phyloP scores from a whole-genome alignment of 192 early-diverging fungal genomes.

The Coemansia sp. region DNA sequence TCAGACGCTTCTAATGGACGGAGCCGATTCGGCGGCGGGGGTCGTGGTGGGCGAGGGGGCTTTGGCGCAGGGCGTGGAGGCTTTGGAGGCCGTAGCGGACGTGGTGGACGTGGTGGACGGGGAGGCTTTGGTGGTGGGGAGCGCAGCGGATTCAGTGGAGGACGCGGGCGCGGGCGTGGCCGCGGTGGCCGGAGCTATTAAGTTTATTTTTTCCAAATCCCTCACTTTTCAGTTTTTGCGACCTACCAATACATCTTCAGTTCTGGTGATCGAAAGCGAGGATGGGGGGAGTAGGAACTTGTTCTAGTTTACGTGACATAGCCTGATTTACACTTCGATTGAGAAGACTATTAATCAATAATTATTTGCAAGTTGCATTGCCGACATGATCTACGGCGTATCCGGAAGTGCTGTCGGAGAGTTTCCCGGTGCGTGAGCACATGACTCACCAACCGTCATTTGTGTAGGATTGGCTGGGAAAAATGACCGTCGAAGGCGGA shows the following conservation, averaged over 20 bases:
- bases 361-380: no score
- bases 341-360: no score
- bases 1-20: slow-evolving; percentile 35
- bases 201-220: neutral
- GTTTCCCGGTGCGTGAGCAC: no score
- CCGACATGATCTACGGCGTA: no score
- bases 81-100: slow-evolving; percentile 48
- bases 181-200: slow-evolving; percentile 9
- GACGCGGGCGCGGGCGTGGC: neutral
- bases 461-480: no score
- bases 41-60: slow-evolving; percentile 51
- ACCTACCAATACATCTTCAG: neutral
- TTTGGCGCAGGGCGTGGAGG: slow-evolving; percentile 44
- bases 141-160: slow-evolving; percentile 6
- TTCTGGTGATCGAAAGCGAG: neutral
- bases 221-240: neutral
- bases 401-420: no score
- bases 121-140: slow-evolving; percentile 30
- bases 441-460: no score
- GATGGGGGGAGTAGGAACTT: no score
- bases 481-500: no score
- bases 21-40: slow-evolving; percentile 23
- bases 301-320: no score
- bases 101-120: slow-evolving; percentile 42
- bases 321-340: no score